Evolutionary conservation across 768 basidiomycete species (phyloP), one percentile per base, ranked within the genome.

Genomic region (Boletellus ananas): DNA sequence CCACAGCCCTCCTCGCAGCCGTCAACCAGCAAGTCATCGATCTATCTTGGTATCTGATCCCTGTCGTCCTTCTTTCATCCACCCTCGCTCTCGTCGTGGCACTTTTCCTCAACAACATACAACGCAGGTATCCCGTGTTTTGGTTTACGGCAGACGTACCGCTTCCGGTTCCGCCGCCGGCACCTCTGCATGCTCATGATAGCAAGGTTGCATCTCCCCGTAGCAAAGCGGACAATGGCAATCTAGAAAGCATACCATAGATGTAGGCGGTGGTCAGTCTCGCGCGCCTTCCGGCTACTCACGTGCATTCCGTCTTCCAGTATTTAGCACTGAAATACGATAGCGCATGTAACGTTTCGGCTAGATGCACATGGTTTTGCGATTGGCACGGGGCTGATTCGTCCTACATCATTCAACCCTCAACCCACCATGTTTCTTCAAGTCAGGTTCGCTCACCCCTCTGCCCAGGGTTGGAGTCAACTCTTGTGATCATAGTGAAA

Each of bases 11-110:
- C 31, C 65, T 81, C 10, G 73, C 78, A 17, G 70, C 74, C 2
- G 60, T 76, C 23, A 74, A 72, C 56, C 51, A 66, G 13, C 68
- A 76, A 14, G 61, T 78, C 16, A 60, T 75, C 16, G 54, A 62
- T n/a, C 58, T 80, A 39, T 74, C 73, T 12, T 80, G 79, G 79
- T 76, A 79, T 55, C 76, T 78, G 50, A 66, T 83, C 12, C 78
- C 78, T 13, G 71, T 80, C 38, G 59, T 80, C 41, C 67, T 82
- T 11, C 69, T 83, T 6, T 72, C 75, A 5, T 76, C 76, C 5
- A 55, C 66, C 9, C 64, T 81, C 7, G 69, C 70, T 8, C 70
- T 80, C 31, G 62, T 49, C 0, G 73, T 79, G 3, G 78, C 77
- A 5, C 65, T 83, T 14, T 41, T 78, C 20, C 51, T 71, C 43